These are phyloP conservation scores for Quambalaria eucalypti DNA, from an alignment of 1,284 basidiomycete species.

Conservation along the genomic window DNA sequence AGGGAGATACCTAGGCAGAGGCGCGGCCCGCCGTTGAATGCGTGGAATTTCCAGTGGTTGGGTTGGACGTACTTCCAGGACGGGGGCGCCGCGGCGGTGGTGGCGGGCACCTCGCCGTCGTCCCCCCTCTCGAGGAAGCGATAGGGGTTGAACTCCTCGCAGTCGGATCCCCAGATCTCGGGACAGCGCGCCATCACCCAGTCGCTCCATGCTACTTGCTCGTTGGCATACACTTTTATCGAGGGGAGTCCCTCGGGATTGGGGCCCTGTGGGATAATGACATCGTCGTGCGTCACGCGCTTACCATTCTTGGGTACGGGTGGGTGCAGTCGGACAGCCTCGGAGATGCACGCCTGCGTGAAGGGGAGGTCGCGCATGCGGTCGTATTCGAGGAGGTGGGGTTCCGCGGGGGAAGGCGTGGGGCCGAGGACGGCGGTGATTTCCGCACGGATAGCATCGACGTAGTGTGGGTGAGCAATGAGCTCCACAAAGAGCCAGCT, in stretches of 20 bases:
- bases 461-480: slow-evolving; percentile 14
- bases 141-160: slow-evolving; percentile 42
- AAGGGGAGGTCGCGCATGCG: slow-evolving; percentile 21
- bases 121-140: slow-evolving; percentile 34
- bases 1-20: slow-evolving; percentile 41
- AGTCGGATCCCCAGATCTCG: slow-evolving; percentile 36
- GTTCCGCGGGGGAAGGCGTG: not conserved
- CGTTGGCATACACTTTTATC: slow-evolving; percentile 21
- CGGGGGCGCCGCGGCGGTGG: slow-evolving; percentile 45
- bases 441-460: slow-evolving; percentile 19
- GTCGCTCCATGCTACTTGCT: slow-evolving; percentile 25
- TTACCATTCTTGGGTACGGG: slow-evolving; percentile 36
- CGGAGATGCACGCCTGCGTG: slow-evolving; percentile 27
- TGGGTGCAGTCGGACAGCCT: slow-evolving; percentile 33
- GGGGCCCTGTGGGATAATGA: slow-evolving; percentile 26
- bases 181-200: slow-evolving; percentile 33
- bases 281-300: slow-evolving; percentile 24
- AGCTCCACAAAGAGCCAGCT: slow-evolving; percentile 33
- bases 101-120: slow-evolving; percentile 46
- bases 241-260: slow-evolving; percentile 23
- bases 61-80: not conserved
- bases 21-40: slow-evolving; percentile 41
- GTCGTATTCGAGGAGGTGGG: slow-evolving; percentile 22
- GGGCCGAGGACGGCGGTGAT: not conserved
- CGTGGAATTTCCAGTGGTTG: slow-evolving; percentile 47